phyloP scores from a whole-genome alignment of 108 stramenopile genomes.

The Chaetoceros muelleri region DNA sequence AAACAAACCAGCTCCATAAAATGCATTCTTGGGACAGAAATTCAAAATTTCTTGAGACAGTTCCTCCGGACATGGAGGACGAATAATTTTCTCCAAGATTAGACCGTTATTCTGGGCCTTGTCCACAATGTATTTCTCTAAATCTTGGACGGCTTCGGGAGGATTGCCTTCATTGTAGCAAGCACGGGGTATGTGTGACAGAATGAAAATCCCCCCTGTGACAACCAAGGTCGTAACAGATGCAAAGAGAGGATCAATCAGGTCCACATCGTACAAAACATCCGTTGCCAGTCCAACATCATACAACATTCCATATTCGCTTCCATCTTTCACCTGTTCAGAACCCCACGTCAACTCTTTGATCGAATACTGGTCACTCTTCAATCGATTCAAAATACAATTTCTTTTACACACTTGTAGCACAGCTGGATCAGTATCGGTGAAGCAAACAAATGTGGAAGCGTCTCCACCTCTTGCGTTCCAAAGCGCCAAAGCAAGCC shows the following conservation, averaged over 20 bases:
- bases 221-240: background rate
- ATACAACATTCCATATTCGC: slow-evolving; percentile 1
- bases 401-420: slow-evolving; percentile 1
- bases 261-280: slow-evolving; percentile 7
- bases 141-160: slow-evolving; percentile 7
- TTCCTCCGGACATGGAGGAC: too few species aligned
- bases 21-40: too few species aligned
- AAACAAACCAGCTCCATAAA: too few species aligned
- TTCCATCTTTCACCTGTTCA: background rate
- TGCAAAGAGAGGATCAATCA: slow-evolving; percentile 5
- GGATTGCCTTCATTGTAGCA: slow-evolving; percentile 8
- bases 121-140: slow-evolving; percentile 8
- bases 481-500: background rate
- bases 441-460: slow-evolving; percentile 6
- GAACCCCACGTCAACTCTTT: slow-evolving; percentile 3
- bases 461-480: background rate
- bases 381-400: background rate
- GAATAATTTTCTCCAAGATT: slow-evolving; percentile 3
- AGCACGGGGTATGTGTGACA: slow-evolving; percentile 10
- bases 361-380: background rate
- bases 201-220: slow-evolving; percentile 5
- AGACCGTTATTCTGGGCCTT: background rate
- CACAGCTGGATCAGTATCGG: slow-evolving; percentile 7
- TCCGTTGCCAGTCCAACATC: slow-evolving; percentile 8
- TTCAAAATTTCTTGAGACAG: too few species aligned